Evolutionary conservation across 768 basidiomycete species (phyloP).

Genomic region (Mycena metata): DNA sequence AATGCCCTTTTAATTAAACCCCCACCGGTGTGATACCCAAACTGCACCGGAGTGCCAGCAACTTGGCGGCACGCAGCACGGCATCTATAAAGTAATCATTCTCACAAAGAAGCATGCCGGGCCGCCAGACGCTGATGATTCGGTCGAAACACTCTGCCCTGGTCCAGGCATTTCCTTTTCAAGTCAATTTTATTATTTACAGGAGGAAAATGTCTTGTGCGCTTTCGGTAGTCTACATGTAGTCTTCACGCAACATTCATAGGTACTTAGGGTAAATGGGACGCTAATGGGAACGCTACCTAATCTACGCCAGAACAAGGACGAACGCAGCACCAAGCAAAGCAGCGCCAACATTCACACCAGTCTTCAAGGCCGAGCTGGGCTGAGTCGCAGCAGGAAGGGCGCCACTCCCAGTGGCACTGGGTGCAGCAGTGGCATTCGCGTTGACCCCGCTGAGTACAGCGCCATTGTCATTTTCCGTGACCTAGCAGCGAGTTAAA

Average conservation of each 20-base stretch:
- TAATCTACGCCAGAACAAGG: conserved; percentile 30
- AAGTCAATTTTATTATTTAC: too few relatives aligned
- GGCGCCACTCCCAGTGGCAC: conserved; percentile 35
- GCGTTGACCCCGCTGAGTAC: conserved; percentile 59
- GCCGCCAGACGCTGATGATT: too few relatives aligned
- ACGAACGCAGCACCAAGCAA: conserved; percentile 34
- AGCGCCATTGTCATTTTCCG: conserved; percentile 52
- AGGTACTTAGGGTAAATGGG: background rate
- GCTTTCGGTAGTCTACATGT: background rate
- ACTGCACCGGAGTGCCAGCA: too few relatives aligned
- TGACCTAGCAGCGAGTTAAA: too few relatives aligned
- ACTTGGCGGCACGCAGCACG: too few relatives aligned
- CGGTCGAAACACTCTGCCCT: too few relatives aligned
- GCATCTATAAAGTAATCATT: too few relatives aligned
- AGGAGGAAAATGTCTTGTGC: background rate
- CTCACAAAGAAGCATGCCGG: too few relatives aligned
- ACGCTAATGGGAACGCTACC: background rate
- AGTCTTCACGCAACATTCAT: conserved; percentile 6
- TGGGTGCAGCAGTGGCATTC: conserved; percentile 49
- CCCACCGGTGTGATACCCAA: too few relatives aligned
- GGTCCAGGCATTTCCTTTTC: too few relatives aligned
- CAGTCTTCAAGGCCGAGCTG: conserved; percentile 32
- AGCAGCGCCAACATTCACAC: conserved; percentile 24
- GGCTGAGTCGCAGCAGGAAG: conserved; percentile 27
- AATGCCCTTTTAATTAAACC: too few relatives aligned